phyloP scores from a whole-genome alignment of 139 green algal genomes.

The Medakamo hakoo region DNA sequence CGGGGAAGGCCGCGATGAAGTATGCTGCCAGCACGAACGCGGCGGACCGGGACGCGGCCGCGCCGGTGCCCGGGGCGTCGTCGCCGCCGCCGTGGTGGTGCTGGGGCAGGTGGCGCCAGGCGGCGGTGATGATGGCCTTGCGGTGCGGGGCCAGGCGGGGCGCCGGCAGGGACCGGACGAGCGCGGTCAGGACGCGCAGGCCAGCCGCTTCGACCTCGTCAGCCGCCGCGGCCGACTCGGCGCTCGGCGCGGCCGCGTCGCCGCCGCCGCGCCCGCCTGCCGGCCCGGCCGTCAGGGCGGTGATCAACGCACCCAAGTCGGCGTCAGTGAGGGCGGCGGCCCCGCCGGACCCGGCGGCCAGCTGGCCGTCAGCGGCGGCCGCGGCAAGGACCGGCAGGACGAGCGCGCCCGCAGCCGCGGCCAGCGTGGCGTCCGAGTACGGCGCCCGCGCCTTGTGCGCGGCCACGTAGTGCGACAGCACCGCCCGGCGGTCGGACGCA shows the following conservation, averaged over 20 bases:
- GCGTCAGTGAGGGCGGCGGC: not conserved
- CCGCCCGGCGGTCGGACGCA: too few species aligned
- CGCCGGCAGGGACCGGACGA: constrained; percentile 41
- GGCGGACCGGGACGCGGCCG: too few species aligned
- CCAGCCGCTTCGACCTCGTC: constrained; percentile 32
- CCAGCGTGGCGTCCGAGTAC: not conserved
- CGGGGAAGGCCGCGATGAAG: constrained; percentile 53
- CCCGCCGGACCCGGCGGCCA: too few species aligned
- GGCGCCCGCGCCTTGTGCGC: too few species aligned
- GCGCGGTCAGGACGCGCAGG: constrained; percentile 52
- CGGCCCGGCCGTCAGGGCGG: not conserved
- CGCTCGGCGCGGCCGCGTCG: not conserved
- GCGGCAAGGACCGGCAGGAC: not conserved
- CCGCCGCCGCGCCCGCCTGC: too few species aligned
- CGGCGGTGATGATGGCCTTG: constrained; percentile 81
- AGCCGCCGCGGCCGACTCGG: too few species aligned
- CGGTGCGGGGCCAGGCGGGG: constrained; percentile 37
- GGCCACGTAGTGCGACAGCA: too few species aligned
- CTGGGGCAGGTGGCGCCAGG: constrained; percentile 81
- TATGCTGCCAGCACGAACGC: constrained; percentile 68
- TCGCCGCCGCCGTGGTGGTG: constrained; percentile 46
- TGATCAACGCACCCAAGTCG: not conserved
- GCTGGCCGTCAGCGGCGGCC: not conserved
- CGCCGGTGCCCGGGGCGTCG: too few species aligned
- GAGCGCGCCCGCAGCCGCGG: not conserved